A percentile compares a stretch with the other conserved stretches of the same genome.
Evolutionary conservation across 2,329 filamentous ascomycete genomes (phyloP).

Genomic region (Sclerotinia subarctica): DNA sequence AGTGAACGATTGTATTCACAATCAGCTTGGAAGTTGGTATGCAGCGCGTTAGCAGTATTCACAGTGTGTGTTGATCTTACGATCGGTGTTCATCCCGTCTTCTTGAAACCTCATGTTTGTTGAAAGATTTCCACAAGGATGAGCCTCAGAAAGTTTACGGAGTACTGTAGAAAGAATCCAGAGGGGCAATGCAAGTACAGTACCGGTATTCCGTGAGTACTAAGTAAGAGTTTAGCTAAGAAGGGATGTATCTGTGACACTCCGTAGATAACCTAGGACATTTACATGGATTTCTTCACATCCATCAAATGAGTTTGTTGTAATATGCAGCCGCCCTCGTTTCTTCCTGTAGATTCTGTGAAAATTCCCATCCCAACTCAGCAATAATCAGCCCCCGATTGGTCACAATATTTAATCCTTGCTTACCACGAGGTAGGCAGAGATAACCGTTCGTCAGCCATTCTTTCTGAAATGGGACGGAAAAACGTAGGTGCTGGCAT

Average conservation of each 20-base stretch:
- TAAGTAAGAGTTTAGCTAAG: not conserved
- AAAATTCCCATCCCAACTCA: constrained; percentile 3
- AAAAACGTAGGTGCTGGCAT: constrained; percentile 6
- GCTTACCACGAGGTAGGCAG: constrained; percentile 16
- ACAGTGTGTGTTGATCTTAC: not conserved
- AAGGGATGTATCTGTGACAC: not conserved
- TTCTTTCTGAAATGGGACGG: not conserved
- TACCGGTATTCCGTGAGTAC: not conserved
- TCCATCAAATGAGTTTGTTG: not conserved
- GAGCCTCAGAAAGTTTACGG: not conserved
- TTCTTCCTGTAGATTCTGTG: not conserved
- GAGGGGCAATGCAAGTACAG: not conserved
- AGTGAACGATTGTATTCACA: not conserved
- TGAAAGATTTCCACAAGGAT: constrained; percentile 1
- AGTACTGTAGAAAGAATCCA: not conserved
- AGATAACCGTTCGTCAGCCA: constrained; percentile 13
- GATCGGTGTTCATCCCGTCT: not conserved
- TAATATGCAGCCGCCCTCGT: constrained; percentile 4
- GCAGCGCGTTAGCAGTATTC: not conserved
- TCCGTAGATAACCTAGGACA: not conserved
- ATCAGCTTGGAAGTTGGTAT: not conserved
- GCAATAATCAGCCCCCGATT: not conserved
- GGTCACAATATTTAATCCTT: constrained; percentile 4
- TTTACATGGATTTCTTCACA: not conserved
- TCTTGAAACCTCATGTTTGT: not conserved